These are phyloP conservation scores for Penicillium flavigenum DNA, from an alignment of 495 filamentous ascomycete genomes.

Conservation along the genomic window DNA sequence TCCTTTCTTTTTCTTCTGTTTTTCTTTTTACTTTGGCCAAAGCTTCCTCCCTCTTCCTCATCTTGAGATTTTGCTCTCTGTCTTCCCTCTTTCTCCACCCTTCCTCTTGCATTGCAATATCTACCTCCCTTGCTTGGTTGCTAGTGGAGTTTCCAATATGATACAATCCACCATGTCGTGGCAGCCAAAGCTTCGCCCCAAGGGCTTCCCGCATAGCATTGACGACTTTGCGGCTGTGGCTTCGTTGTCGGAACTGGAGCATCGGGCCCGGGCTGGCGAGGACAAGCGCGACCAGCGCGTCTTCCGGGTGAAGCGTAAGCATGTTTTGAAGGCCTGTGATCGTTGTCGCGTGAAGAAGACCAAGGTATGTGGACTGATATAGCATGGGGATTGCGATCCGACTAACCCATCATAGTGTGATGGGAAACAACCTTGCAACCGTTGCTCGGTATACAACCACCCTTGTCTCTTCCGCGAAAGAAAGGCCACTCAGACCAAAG, in stretches of 20 bases:
- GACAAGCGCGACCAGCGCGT: constrained; percentile 47
- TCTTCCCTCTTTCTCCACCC: constrained; percentile 4
- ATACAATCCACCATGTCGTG: constrained; percentile 35
- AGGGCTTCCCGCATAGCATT: constrained; percentile 43
- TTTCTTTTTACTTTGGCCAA: constrained; percentile 19
- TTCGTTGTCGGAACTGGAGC: constrained; percentile 37
- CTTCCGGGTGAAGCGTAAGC: constrained; percentile 51
- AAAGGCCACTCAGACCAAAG: constrained; percentile 49
- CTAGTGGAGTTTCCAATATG: constrained; percentile 9
- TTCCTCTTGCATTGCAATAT: constrained; percentile 10
- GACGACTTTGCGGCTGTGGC: constrained; percentile 36
- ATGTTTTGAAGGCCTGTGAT: constrained; percentile 51
- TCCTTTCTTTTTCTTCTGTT: constrained; percentile 18
- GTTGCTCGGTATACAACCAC: constrained; percentile 49
- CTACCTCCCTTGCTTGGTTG: not conserved
- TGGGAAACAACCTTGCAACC: constrained; percentile 51
- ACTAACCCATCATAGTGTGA: constrained; percentile 40
- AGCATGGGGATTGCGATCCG: not conserved
- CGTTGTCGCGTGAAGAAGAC: constrained; percentile 52
- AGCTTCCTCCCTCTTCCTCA: constrained; percentile 12
- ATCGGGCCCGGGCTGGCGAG: constrained; percentile 31
- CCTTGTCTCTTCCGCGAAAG: constrained; percentile 49
- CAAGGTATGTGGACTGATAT: constrained; percentile 33
- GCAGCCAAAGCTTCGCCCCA: constrained; percentile 47
- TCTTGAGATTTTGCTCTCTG: constrained; percentile 8